Conservation (phyloP, 495 filamentous ascomycete species). For the Melanomma pulvis-pyrius region DNA sequence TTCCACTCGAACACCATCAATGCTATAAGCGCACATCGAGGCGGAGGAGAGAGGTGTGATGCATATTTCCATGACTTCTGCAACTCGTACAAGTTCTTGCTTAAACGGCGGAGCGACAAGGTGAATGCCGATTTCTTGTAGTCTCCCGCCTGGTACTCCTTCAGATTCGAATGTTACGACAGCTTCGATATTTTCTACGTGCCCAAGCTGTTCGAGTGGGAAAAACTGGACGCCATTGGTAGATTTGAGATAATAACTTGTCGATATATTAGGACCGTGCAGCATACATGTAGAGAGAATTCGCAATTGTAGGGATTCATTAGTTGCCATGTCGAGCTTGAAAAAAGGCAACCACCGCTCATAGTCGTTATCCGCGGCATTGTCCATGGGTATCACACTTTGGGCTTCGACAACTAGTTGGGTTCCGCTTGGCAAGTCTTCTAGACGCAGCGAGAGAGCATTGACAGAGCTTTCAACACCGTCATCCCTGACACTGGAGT, state of each 20-base stretch:
- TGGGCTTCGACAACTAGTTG: conserved; percentile 14
- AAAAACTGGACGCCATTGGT: conserved; percentile 2
- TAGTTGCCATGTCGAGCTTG: conserved; percentile 34
- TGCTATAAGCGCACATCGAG: not conserved
- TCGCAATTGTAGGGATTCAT: conserved; percentile 24
- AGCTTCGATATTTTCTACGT: not conserved
- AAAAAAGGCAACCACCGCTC: conserved; percentile 28
- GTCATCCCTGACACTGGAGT: not conserved
- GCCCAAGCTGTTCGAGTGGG: not conserved
- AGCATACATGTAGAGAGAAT: not conserved
- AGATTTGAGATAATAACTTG: conserved; percentile 25
- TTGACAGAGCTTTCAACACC: conserved; percentile 1
- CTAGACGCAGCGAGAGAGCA: conserved; percentile 20
- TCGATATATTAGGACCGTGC: not conserved
- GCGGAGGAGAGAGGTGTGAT: not conserved
- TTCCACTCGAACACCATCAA: conserved; percentile 7
- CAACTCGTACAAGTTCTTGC: not conserved
- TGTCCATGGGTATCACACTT: not conserved
- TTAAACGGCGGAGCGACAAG: conserved; percentile 1
- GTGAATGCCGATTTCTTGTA: conserved; percentile 24
- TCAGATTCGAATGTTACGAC: not conserved
- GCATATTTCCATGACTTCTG: conserved; percentile 6
- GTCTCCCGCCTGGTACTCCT: not conserved
- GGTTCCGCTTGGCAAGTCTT: conserved; percentile 1
- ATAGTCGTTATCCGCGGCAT: not conserved